Percentiles rank a stretch among this genome's conserved stretches.
phyloP scores from a whole-genome alignment of 139 green algal genomes.

The Microglena sp. region DNA sequence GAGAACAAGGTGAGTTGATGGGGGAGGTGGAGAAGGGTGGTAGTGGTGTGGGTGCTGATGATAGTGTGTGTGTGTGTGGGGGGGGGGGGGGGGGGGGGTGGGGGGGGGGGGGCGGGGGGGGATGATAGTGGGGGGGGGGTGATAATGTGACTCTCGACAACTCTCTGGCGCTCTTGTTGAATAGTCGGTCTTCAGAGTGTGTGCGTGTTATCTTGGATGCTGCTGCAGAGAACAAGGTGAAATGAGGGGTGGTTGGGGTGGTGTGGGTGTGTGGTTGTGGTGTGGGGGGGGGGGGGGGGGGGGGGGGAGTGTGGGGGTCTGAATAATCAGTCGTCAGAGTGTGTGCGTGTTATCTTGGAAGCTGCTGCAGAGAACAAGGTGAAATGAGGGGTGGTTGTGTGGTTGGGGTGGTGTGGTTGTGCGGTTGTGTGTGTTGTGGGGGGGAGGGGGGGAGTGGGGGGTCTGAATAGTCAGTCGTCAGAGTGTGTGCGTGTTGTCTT shows the following conservation, averaged over 20 bases:
- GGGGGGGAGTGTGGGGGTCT: too few species aligned
- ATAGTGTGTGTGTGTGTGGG: too few species aligned
- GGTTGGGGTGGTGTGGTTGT: too few species aligned
- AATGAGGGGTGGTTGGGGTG: not conserved
- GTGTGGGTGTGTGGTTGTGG: too few species aligned
- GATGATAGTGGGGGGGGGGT: not conserved
- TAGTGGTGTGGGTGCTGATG: too few species aligned
- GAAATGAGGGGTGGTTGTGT: not conserved
- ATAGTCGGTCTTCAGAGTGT: constrained; percentile 37
- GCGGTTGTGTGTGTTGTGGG: too few species aligned
- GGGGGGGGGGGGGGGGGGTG: too few species aligned
- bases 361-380: constrained; percentile 16
- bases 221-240: constrained; percentile 15
- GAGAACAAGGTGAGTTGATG: constrained; percentile 11
- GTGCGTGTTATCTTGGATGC: constrained; percentile 28
- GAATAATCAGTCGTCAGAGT: constrained; percentile 37
- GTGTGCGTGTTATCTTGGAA: constrained; percentile 29
- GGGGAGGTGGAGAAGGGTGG: not conserved
- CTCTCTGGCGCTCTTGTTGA: constrained; percentile 31
- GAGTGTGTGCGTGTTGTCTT: constrained; percentile 35
- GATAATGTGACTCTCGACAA: constrained; percentile 40
- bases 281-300: too few species aligned
- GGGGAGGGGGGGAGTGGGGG: too few species aligned
- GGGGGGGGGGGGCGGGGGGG: too few species aligned
- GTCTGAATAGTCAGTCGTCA: constrained; percentile 36